Conservation (phyloP, 768 basidiomycete species). For the Lepiota brunneoincarnata region DNA sequence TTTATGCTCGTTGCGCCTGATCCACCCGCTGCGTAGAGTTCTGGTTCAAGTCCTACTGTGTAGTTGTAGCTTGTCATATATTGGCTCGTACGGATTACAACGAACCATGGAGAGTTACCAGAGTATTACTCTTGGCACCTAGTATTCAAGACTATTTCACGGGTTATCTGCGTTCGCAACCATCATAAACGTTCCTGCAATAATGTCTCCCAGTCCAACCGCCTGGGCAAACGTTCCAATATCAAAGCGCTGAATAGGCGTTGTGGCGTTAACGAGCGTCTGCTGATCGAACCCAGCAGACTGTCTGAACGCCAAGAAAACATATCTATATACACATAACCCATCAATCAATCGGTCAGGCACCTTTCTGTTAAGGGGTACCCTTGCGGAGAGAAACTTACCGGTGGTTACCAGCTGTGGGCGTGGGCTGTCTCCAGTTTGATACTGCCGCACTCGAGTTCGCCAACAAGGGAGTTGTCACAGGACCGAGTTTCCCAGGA, state of each 20-base stretch:
- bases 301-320: slow-evolving; percentile 47
- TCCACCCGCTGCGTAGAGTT: no score
- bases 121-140: no score
- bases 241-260: slow-evolving; percentile 35
- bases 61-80: no score
- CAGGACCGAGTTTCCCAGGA: background rate
- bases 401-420: background rate
- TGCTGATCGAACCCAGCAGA: slow-evolving; percentile 37
- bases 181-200: slow-evolving; percentile 49
- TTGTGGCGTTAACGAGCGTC: slow-evolving; percentile 34
- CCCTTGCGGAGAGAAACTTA: background rate
- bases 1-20: slow-evolving; percentile 43
- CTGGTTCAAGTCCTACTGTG: no score
- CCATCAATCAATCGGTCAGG: background rate
- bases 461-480: slow-evolving; percentile 18
- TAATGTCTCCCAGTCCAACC: slow-evolving; percentile 41
- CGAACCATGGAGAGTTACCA: no score
- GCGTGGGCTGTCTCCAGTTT: slow-evolving; percentile 36
- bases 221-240: slow-evolving; percentile 39
- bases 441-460: slow-evolving; percentile 40
- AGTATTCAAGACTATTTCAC: background rate
- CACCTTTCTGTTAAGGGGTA: background rate
- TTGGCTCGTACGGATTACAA: no score
- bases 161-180: slow-evolving; percentile 25
- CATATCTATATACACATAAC: slow-evolving; percentile 31